Evolutionary conservation across 2,329 filamentous ascomycete genomes (phyloP).

Genomic region (Rhexocercosporidium sp.): DNA sequence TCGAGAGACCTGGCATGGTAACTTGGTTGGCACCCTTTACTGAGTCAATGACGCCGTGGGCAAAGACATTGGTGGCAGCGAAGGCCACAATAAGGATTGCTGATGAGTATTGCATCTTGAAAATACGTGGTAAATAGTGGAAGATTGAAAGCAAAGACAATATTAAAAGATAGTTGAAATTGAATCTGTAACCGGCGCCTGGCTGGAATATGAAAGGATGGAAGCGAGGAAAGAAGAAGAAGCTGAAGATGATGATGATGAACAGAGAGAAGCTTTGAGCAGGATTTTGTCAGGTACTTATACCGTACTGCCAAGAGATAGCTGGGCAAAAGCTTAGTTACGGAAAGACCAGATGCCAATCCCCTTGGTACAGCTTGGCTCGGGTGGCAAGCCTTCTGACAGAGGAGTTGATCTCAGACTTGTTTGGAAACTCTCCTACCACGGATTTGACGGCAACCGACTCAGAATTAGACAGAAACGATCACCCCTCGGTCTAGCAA

Average conservation of each 20-base stretch:
- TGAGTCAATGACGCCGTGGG: constrained; percentile 62
- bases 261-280: constrained; percentile 29
- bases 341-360: constrained; percentile 35
- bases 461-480: constrained; percentile 25
- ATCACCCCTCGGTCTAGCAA: constrained; percentile 7
- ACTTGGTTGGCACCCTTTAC: constrained; percentile 66
- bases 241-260: constrained; percentile 38
- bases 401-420: constrained; percentile 22
- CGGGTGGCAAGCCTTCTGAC: constrained; percentile 24
- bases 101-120: constrained; percentile 55
- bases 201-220: constrained; percentile 30
- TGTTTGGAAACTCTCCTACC: constrained; percentile 31
- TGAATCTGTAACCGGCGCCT: constrained; percentile 37
- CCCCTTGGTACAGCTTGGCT: constrained; percentile 25
- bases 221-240: constrained; percentile 32
- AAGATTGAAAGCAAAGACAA: constrained; percentile 22
- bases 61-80: constrained; percentile 52
- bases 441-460: constrained; percentile 29
- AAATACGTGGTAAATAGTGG: constrained; percentile 21
- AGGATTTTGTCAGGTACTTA: constrained; percentile 34
- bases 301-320: constrained; percentile 25
- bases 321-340: constrained; percentile 30
- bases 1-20: constrained; percentile 64
- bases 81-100: constrained; percentile 53
- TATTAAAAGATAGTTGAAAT: constrained; percentile 26